Base-by-base conservation (phyloP, 1,139 yeast species). In the Geotrichum candidum region DNA sequence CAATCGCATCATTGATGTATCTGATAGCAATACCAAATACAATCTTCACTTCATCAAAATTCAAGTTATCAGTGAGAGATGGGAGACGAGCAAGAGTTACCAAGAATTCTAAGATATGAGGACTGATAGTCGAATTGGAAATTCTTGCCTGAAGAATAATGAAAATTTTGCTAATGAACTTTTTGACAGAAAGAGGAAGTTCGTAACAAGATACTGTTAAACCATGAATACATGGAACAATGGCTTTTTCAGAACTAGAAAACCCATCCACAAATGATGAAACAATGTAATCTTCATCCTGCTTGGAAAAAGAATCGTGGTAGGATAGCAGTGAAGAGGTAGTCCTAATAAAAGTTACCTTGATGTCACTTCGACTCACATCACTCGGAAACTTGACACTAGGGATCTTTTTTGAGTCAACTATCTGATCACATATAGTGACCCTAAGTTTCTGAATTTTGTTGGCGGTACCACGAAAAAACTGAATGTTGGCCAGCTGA, bases 1-100 rank as follows among this genome's bases (percentile, higher is more conserved):
- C 90, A 61, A 82, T 79, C 1, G 91, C 84, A 69, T 84, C 86
- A 69, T 88, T 90, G 62, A 90, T 87, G 68, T 86, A 87, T 68
- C 86, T 86, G 75, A 90, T 88, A 0, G 92, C 88, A 71, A 90
- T 88, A 0, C 90, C 96, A 76, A 90, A 88, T 0, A 90, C 90
- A 57, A 92, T 78, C 67, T 85, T 87, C 70, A 82, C 87, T 68
- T 90, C 96, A 60, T 88, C 96, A 51, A 81, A 80, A 2, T 90
- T 87, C 70, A 90, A 86, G 68, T 87, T 87, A 0, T 88, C 82
- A 0, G 89, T 86, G 60, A 90, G 75, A 1, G 83, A 75, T 0
- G 95, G 94, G 53, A 88, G 78, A 60, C 86, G 81, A 1, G 88
- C 82, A 53, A 90, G 75, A 0, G 90, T 82, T 65, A 85, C 74